Evolutionary conservation across 208 protist species (phyloP), one percentile per base, ranked within the genome.

Genomic region (Sergeia podlipaevii): DNA sequence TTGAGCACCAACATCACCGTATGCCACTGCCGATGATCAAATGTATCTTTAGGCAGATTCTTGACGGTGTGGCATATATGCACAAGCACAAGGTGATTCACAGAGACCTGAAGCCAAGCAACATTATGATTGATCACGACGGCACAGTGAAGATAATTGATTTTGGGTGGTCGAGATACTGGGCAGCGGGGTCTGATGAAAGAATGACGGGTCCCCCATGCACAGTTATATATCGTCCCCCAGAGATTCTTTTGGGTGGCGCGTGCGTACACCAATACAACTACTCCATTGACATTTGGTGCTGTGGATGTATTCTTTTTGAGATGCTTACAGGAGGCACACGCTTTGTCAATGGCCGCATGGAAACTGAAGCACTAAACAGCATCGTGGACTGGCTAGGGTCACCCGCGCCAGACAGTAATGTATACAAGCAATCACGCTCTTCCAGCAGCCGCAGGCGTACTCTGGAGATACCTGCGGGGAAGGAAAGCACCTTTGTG

Each of bases 271-370:
- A 17, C 10, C 65, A 76, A 34, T 93, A 93, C 59, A 98, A 99
- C 66, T 83, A 86, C 18, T 64, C 91, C 20, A 83, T 99, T 30
- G 96, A 98, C 60, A 53, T 98, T 20, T 98, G 95, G 97, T 96
- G 90, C 42, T 80, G 75, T 33, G 98, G 95, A 20, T 99, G 97
- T 69, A 97, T 99, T 10, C 69, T 99, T 10, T 98, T 97, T 20
- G 98, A 99, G 77, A 83, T 99, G 60, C 60, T 99, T 20, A 77
- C 98, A 0, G 97, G 96, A 8, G 85, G 93, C 47, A 96, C 93
- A 11, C 70, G 97, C 15, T 99, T 99, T 50, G 48, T 77, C 10
- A 74, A 60, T 38, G 84, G 70, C 20, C 53, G 66, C 17, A 71
- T 56, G 45, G 84, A 91, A 50, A 58, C 46, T 5, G 70, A 90